Percentiles rank a stretch among this genome's conserved stretches.
Conservation (phyloP, 345 rosid species). For the Pugionium dolabratum region DNA sequence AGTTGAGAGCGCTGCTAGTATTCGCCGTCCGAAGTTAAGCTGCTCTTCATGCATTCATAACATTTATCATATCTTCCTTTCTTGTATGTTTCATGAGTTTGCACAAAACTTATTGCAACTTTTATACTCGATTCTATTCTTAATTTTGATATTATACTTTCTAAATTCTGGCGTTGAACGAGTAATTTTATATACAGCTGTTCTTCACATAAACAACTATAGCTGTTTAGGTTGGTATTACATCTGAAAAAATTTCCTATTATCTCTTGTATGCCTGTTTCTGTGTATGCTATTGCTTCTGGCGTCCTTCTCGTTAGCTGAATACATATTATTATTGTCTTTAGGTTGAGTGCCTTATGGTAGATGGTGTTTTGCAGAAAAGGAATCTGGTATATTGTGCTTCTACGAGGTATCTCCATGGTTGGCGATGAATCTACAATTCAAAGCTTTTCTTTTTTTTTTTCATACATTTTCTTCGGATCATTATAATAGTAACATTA, state of each 20-base stretch:
- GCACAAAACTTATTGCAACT: neutral
- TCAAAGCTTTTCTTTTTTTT: conserved; percentile 12
- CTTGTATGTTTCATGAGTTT: conserved; percentile 11
- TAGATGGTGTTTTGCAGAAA: conserved; percentile 89
- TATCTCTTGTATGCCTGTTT: conserved; percentile 18
- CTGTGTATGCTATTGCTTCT: conserved; percentile 32
- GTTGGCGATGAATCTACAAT: conserved; percentile 20
- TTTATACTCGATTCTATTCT: conserved; percentile 10
- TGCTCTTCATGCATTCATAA: conserved; percentile 20
- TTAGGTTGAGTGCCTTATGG: conserved; percentile 95
- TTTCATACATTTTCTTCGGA: conserved; percentile 11
- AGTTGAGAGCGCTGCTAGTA: conserved; percentile 19
- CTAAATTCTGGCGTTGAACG: neutral
- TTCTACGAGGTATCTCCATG: conserved; percentile 78
- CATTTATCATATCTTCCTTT: conserved; percentile 5
- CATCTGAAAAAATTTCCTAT: neutral
- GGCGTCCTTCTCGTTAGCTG: conserved; percentile 16
- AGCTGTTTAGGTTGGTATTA: neutral
- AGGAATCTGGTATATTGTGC: conserved; percentile 96
- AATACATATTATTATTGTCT: conserved; percentile 24
- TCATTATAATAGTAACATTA: conserved; percentile 12
- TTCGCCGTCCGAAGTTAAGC: conserved; percentile 18
- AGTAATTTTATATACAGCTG: neutral
- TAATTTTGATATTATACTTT: conserved; percentile 13
- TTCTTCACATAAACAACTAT: neutral